Percentiles rank a stretch among this genome's conserved stretches.
These are phyloP conservation scores for Pochonia chlamydosporia DNA, from an alignment of 2,329 filamentous ascomycete genomes.

Conservation along the genomic window DNA sequence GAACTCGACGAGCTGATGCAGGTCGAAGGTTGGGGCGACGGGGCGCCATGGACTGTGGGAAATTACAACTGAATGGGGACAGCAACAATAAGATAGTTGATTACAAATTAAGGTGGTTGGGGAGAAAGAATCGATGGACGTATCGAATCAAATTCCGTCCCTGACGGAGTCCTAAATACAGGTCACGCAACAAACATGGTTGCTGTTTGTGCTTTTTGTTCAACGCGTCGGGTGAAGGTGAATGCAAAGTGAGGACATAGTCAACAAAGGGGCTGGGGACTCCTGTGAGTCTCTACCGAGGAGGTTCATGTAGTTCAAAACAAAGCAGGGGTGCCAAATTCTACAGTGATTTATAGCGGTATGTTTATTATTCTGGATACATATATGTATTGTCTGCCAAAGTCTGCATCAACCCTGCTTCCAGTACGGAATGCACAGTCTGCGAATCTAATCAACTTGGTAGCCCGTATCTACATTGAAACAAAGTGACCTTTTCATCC, in stretches of 20 bases:
- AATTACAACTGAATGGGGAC: too few relatives aligned
- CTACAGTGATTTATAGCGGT: too few relatives aligned
- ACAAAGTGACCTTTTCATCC: too few relatives aligned
- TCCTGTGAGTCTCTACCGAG: background rate
- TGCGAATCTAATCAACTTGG: too few relatives aligned
- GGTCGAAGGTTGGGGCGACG: constrained; percentile 2
- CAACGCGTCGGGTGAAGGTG: background rate
- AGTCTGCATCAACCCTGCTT: too few relatives aligned
- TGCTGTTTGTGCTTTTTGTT: background rate
- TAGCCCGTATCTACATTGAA: too few relatives aligned
- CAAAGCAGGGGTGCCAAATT: too few relatives aligned
- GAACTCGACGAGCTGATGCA: constrained; percentile 1
- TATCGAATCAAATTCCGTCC: background rate
- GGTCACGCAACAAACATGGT: background rate
- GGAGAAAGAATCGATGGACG: background rate
- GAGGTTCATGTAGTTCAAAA: too few relatives aligned
- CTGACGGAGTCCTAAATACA: background rate
- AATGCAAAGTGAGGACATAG: background rate
- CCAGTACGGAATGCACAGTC: too few relatives aligned
- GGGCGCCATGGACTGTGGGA: too few relatives aligned
- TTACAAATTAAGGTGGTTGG: background rate
- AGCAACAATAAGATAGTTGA: background rate
- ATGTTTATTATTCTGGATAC: too few relatives aligned
- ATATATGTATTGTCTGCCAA: too few relatives aligned
- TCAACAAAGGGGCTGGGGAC: background rate